Conservation (phyloP, 2,329 filamentous ascomycete species). For the Aspergillus phoenicis region DNA sequence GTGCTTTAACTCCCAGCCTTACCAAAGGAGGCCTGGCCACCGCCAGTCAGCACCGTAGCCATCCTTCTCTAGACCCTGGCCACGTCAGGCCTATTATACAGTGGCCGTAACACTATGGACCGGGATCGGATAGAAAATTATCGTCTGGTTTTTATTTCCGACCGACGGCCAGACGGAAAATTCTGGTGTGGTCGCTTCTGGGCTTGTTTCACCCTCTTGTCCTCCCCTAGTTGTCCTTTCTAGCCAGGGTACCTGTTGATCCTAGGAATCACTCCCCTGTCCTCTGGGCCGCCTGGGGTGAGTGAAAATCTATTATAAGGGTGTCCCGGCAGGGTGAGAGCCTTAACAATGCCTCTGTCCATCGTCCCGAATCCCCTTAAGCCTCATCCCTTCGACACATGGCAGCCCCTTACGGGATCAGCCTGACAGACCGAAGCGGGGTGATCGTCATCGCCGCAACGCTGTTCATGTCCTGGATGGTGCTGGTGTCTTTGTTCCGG, state of each 20-base stretch:
- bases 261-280: not conserved
- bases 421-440: constrained; percentile 21
- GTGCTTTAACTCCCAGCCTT: not conserved
- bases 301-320: not conserved
- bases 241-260: not conserved
- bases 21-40: too few relatives aligned
- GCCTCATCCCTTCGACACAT: not conserved
- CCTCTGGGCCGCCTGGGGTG: not conserved
- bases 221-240: not conserved
- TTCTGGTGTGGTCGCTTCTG: not conserved
- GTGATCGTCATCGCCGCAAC: constrained; percentile 21
- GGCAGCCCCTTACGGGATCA: constrained; percentile 17
- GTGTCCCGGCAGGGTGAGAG: not conserved
- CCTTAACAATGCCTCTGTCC: constrained; percentile 10
- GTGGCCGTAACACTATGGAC: too few relatives aligned
- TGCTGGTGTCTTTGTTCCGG: constrained; percentile 21
- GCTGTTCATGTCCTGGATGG: constrained; percentile 29
- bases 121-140: too few relatives aligned
- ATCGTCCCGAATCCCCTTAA: not conserved
- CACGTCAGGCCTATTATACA: too few relatives aligned
- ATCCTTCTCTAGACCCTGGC: too few relatives aligned
- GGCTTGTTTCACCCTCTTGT: not conserved
- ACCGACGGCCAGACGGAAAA: not conserved
- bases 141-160: not conserved
- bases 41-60: too few relatives aligned